These are phyloP conservation scores for Macrotyloma uniflorum DNA, from an alignment of 306 rosid genomes.

Conservation along the genomic window DNA sequence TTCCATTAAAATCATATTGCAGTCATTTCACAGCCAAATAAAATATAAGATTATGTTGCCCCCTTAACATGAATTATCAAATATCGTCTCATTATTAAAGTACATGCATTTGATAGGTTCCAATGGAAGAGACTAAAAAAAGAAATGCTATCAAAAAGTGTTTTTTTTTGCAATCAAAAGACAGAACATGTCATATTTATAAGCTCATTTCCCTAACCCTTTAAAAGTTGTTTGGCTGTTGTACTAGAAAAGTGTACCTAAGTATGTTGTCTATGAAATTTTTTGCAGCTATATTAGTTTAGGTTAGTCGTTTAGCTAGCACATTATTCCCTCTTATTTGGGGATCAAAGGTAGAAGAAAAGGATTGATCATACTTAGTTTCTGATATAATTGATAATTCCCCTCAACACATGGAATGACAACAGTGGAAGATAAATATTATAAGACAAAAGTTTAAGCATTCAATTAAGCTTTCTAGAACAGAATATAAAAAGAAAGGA, in stretches of 20 bases:
- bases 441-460: background rate
- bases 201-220: background rate
- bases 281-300: background rate
- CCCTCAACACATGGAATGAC: slow-evolving; percentile 1
- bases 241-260: background rate
- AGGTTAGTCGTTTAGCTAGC: background rate
- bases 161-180: background rate
- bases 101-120: background rate
- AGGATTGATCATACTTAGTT: background rate
- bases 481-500: background rate
- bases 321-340: background rate
- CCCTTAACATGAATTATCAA: background rate
- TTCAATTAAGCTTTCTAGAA: slow-evolving; percentile 1
- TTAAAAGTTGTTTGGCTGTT: background rate
- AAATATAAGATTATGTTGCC: background rate
- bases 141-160: background rate
- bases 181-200: background rate
- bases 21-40: background rate
- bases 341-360: background rate
- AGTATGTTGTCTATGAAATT: background rate
- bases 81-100: background rate
- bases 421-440: background rate
- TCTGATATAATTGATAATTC: background rate
- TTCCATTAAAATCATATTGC: background rate
- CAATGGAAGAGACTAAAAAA: slow-evolving; percentile 9